Evolutionary conservation across 345 rosid genomes (phyloP).

Genomic region (Barbarea vulgaris): DNA sequence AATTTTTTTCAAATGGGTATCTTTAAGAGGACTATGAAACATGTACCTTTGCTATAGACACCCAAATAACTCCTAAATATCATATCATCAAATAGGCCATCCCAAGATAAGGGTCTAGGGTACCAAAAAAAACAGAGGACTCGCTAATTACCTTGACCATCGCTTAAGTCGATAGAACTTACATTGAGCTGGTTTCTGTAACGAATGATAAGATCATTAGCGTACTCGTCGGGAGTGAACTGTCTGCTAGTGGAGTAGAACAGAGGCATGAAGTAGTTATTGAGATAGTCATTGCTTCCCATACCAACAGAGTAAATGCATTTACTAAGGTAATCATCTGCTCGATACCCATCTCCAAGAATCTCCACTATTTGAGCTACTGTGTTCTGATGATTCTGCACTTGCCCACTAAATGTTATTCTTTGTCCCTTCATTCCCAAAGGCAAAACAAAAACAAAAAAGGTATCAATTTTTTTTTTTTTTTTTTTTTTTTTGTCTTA

Average conservation of each 20-base stretch:
- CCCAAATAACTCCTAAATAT: background rate
- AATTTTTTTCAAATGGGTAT: background rate
- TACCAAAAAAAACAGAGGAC: no score
- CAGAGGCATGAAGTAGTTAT: slow-evolving; percentile 85
- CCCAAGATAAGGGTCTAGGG: no score
- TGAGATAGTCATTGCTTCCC: slow-evolving; percentile 94
- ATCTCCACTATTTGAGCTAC: slow-evolving; percentile 57
- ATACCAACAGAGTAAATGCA: slow-evolving; percentile 74
- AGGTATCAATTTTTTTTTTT: background rate
- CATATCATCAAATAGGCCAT: slow-evolving; percentile 9
- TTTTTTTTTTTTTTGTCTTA: background rate
- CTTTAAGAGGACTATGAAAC: background rate
- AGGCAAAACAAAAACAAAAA: background rate
- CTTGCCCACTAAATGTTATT: slow-evolving; percentile 73
- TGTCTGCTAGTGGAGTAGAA: slow-evolving; percentile 54
- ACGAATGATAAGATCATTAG: slow-evolving; percentile 57
- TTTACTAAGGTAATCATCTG: slow-evolving; percentile 57
- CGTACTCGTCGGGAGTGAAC: slow-evolving; percentile 59
- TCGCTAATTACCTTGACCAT: no score
- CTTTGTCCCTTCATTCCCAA: slow-evolving; percentile 62
- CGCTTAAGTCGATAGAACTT: background rate
- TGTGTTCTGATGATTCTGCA: slow-evolving; percentile 59
- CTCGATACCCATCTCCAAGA: slow-evolving; percentile 56
- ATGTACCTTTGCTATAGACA: no score
- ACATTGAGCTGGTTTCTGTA: slow-evolving; percentile 67